Evolutionary conservation across 202 grass and related monocot genomes (phyloP).

Genomic region (Saccharum hybrid): DNA sequence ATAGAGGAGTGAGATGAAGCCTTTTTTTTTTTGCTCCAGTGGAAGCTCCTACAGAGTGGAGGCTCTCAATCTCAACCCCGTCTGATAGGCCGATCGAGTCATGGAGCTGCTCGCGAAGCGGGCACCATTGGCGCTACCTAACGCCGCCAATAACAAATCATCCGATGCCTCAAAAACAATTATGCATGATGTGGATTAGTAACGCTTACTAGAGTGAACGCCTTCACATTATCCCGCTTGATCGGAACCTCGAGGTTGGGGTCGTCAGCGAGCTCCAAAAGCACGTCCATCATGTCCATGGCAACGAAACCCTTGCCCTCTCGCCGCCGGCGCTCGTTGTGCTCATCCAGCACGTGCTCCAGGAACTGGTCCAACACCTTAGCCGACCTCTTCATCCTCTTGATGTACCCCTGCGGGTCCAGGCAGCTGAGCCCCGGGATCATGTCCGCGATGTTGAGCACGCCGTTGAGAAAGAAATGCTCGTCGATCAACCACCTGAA

Average conservation of each 20-base stretch:
- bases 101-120: too few relatives aligned
- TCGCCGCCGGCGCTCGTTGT: neutral
- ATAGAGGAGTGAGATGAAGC: too few relatives aligned
- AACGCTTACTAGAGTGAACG: neutral
- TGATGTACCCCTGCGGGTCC: conserved; percentile 10
- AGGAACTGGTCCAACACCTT: neutral
- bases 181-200: neutral
- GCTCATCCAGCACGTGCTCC: conserved; percentile 14
- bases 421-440: neutral
- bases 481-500: neutral
- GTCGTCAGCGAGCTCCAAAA: conserved; percentile 1
- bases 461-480: neutral
- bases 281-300: conserved; percentile 8
- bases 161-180: too few relatives aligned
- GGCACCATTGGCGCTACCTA: too few relatives aligned
- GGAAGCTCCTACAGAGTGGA: too few relatives aligned
- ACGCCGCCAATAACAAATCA: too few relatives aligned
- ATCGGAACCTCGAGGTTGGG: conserved; percentile 18
- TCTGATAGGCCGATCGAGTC: too few relatives aligned
- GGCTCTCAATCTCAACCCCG: too few relatives aligned
- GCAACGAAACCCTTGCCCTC: neutral
- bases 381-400: neutral
- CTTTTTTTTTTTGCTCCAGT: too few relatives aligned
- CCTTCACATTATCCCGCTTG: neutral
- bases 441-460: neutral